Base-by-base conservation (phyloP, 2,329 filamentous ascomycete genomes). In the Stemphylium lycopersici region DNA sequence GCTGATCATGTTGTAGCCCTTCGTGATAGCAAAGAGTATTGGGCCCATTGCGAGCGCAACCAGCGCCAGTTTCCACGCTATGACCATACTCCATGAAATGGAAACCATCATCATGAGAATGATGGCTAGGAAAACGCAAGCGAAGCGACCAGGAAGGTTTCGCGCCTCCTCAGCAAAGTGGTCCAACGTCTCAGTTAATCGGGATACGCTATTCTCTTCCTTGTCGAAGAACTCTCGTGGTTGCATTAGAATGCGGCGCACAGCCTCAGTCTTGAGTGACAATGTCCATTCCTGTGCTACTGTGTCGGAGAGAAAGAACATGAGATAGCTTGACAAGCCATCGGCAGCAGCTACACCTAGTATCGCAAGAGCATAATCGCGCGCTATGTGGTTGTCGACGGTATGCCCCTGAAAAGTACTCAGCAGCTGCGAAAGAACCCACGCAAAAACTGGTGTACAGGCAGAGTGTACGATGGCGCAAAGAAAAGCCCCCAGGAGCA, bases 111-210 rank as follows among this genome's bases (percentile, higher is more conserved):
- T 81, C 82, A 96, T 93, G 46, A 85, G 75, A 0, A 80, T 69
- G 3, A 90, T 87, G 8, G 88, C 84, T 12, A 93, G 80, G 0
- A 89, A 74, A 48, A 89, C 85, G 1, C 89, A 88, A 0, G 88
- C 81, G 67, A 96, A 96, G 1, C 89, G 84, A 2, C 90, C 89
- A 0, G 96, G 81, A 0, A 98, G 78, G 63, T 90, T 92, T 7
- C 90, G 84, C 84, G 95, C 93, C 69, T 96, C 91, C 70, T 98
- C 92, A 0, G 89, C 90, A 65, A 91, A 90, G 13, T 89, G 84
- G 66, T 96, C 91, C 0, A 98, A 81, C 39, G 84, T 88, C 56
- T 90, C 87, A 0, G 82, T 86, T 37, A 98, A 80, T 2, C 81
- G 80, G 0, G 81, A 79, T 0, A 88, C 78, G 0, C 83, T 84